phyloP scores from a whole-genome alignment of 768 basidiomycete genomes.

The Macrocybe gigantea region DNA sequence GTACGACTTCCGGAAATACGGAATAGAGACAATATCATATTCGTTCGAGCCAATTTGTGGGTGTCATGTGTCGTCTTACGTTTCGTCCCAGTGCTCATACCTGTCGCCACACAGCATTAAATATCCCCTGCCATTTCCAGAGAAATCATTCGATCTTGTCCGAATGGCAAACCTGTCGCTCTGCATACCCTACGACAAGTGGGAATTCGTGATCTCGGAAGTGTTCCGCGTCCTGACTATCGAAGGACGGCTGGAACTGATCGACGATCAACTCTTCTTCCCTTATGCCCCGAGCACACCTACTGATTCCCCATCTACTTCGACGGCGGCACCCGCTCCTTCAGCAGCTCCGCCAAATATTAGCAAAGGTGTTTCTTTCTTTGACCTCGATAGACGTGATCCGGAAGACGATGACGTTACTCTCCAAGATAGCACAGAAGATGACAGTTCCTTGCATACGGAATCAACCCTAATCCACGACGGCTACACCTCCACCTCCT shows the following conservation, averaged over 20 bases:
- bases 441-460: constrained; percentile 19
- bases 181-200: constrained; percentile 53
- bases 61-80: constrained; percentile 19
- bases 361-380: constrained; percentile 15
- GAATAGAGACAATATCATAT: constrained; percentile 35
- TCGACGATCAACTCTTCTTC: constrained; percentile 68
- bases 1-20: constrained; percentile 32
- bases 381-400: constrained; percentile 14
- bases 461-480: constrained; percentile 16
- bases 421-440: constrained; percentile 20
- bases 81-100: background rate
- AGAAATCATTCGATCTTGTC: constrained; percentile 63
- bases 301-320: constrained; percentile 8
- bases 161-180: constrained; percentile 66
- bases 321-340: constrained; percentile 20
- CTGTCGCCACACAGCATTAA: constrained; percentile 33
- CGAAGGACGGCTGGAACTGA: constrained; percentile 64
- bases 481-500: constrained; percentile 6
- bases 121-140: constrained; percentile 54
- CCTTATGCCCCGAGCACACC: constrained; percentile 37
- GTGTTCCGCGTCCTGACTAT: constrained; percentile 53
- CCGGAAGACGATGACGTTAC: constrained; percentile 15
- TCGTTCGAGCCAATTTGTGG: constrained; percentile 66
- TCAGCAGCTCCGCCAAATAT: constrained; percentile 14
- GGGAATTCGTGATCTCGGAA: constrained; percentile 57